Percentiles rank a stretch among this genome's conserved stretches.
Evolutionary conservation across 352 stramenopile species (phyloP).

Genomic region (Pythium dissotocum): DNA sequence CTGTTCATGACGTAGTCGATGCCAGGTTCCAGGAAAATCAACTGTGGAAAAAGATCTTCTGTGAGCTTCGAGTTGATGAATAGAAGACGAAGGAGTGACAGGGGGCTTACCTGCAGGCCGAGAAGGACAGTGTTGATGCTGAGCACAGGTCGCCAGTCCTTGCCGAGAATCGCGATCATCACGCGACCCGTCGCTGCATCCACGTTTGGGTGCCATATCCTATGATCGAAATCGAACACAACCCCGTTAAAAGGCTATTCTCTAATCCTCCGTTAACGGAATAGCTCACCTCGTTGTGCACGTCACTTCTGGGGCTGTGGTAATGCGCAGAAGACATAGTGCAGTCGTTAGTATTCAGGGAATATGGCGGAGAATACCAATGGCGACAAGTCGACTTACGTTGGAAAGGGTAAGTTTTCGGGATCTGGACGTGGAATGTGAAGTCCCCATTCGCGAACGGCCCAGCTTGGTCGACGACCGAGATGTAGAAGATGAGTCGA

Average conservation of each 20-base stretch:
- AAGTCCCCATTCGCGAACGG: slow-evolving; percentile 87
- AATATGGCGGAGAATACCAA: not conserved
- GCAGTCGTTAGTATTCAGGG: not conserved
- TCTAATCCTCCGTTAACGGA: not conserved
- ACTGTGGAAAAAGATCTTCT: slow-evolving; percentile 30
- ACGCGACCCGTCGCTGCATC: slow-evolving; percentile 72
- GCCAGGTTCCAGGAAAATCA: slow-evolving; percentile 80
- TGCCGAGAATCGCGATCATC: slow-evolving; percentile 86
- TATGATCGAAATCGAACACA: slow-evolving; percentile 15
- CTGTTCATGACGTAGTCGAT: slow-evolving; percentile 72
- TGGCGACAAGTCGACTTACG: slow-evolving; percentile 29
- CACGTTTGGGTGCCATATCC: slow-evolving; percentile 87
- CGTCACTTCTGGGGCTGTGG: slow-evolving; percentile 64
- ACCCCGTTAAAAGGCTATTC: not conserved
- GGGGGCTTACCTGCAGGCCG: slow-evolving; percentile 62
- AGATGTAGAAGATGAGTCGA: slow-evolving; percentile 77
- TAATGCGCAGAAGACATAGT: not conserved
- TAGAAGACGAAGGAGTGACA: not conserved
- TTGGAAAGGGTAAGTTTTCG: slow-evolving; percentile 87
- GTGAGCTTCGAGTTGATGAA: too few relatives aligned
- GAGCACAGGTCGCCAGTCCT: slow-evolving; percentile 83
- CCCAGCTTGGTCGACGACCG: slow-evolving; percentile 64
- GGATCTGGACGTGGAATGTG: slow-evolving; percentile 85
- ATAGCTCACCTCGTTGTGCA: slow-evolving; percentile 60
- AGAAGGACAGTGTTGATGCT: slow-evolving; percentile 87